Evolutionary conservation across 2,329 filamentous ascomycete species (phyloP).

Genomic region (Neonectria sp.): DNA sequence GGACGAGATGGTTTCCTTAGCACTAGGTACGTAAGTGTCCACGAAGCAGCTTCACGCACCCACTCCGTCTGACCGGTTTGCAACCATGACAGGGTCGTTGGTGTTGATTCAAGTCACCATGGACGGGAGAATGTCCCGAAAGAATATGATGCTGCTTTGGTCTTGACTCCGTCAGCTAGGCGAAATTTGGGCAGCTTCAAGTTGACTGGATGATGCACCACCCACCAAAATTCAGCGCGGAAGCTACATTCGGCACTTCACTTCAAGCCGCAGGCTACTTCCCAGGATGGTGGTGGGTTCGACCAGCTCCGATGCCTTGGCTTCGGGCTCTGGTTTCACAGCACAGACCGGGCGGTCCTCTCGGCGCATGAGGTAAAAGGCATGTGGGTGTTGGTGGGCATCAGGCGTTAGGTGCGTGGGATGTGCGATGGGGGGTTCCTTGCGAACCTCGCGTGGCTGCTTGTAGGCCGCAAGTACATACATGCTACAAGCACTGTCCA

Average conservation of each 20-base stretch:
- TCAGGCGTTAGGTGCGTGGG: slow-evolving; percentile 2
- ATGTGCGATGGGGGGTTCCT: slow-evolving; percentile 3
- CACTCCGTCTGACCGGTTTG: neutral
- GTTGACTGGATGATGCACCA: neutral
- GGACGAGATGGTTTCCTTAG: neutral
- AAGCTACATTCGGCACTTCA: slow-evolving; percentile 7
- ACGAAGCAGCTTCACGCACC: neutral
- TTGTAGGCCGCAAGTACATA: slow-evolving; percentile 4
- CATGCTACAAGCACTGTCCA: slow-evolving; percentile 2
- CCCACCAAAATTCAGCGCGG: slow-evolving; percentile 4
- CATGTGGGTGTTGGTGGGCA: slow-evolving; percentile 4
- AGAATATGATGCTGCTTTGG: neutral
- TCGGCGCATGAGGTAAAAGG: neutral
- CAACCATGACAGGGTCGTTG: neutral
- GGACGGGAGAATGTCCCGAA: neutral
- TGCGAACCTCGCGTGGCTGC: neutral
- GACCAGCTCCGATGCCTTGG: slow-evolving; percentile 9
- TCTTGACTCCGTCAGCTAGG: neutral
- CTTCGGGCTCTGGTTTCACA: slow-evolving; percentile 4
- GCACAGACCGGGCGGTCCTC: slow-evolving; percentile 4
- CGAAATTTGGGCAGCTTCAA: neutral
- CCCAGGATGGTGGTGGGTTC: neutral
- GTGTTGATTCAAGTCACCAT: neutral
- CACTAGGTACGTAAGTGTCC: neutral
- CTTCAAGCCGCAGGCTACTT: neutral